A percentile compares a stretch with the other conserved stretches of the same genome.
Evolutionary conservation across 805 yeast genomes (phyloP).

Genomic region (Yarrowia divulgata): DNA sequence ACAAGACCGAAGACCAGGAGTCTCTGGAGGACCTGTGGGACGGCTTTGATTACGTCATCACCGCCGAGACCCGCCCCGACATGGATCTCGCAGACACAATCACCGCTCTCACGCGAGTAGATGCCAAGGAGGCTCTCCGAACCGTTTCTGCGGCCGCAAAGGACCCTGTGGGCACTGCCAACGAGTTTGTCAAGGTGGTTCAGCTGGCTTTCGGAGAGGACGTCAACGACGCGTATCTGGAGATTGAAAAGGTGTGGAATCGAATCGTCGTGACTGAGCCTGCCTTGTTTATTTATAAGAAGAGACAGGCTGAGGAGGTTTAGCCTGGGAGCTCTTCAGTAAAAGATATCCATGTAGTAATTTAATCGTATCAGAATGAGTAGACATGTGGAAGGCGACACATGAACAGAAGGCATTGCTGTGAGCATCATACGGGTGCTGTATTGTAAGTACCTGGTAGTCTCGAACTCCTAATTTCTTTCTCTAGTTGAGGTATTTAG

Average conservation of each 20-base stretch:
- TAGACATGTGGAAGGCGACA: too few species aligned
- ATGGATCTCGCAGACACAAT: slow-evolving; percentile 22
- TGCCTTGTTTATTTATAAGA: slow-evolving; percentile 19
- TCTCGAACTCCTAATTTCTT: too few species aligned
- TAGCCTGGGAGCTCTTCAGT: background rate
- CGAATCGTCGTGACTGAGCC: slow-evolving; percentile 21
- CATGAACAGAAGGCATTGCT: too few species aligned
- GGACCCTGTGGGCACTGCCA: slow-evolving; percentile 2
- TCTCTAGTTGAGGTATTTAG: too few species aligned
- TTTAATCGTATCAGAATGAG: too few species aligned
- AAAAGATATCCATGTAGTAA: background rate
- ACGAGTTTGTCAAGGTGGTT: background rate
- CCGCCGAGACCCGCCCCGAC: slow-evolving; percentile 48
- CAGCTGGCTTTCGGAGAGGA: slow-evolving; percentile 22
- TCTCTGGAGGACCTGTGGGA: slow-evolving; percentile 56
- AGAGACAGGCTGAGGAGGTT: background rate
- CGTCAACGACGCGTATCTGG: slow-evolving; percentile 15
- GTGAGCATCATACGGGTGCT: too few species aligned
- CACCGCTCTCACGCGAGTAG: slow-evolving; percentile 20
- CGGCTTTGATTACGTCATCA: slow-evolving; percentile 60
- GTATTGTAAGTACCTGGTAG: too few species aligned
- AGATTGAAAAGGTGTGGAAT: slow-evolving; percentile 20
- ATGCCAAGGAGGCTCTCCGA: slow-evolving; percentile 3
- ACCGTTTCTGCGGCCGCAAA: background rate
- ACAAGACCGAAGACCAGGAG: slow-evolving; percentile 69